phyloP scores from a whole-genome alignment of 1,139 yeast genomes.

The Blastobotrys elegans region DNA sequence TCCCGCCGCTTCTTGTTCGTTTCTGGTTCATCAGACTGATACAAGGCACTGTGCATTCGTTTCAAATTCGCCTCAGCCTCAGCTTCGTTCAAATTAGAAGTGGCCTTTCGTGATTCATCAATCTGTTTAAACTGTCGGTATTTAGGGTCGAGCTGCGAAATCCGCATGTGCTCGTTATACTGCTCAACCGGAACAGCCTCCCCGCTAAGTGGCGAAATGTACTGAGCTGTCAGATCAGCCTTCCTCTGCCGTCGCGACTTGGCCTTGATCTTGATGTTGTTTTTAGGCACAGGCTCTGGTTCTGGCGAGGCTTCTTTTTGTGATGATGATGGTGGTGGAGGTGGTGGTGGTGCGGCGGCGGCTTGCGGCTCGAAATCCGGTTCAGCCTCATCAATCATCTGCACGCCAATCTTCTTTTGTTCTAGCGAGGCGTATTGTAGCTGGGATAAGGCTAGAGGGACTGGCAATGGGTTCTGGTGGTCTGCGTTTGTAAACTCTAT shows the following conservation, averaged over 20 bases:
- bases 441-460: slow-evolving; percentile 57
- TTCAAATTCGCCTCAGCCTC: slow-evolving; percentile 76
- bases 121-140: slow-evolving; percentile 66
- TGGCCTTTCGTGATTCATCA: slow-evolving; percentile 53
- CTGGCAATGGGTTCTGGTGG: slow-evolving; percentile 52
- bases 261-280: slow-evolving; percentile 57
- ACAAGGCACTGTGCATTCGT: slow-evolving; percentile 26
- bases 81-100: slow-evolving; percentile 59
- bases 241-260: slow-evolving; percentile 65
- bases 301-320: not conserved
- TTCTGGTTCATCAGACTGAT: slow-evolving; percentile 16
- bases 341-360: slow-evolving; percentile 3
- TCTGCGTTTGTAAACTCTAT: slow-evolving; percentile 66
- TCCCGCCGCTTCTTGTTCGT: not conserved
- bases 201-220: slow-evolving; percentile 72
- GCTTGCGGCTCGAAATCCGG: slow-evolving; percentile 32
- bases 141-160: slow-evolving; percentile 72
- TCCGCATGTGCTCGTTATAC: slow-evolving; percentile 68
- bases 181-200: slow-evolving; percentile 63
- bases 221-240: slow-evolving; percentile 23
- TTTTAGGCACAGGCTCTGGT: not conserved
- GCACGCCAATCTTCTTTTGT: slow-evolving; percentile 36
- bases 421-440: slow-evolving; percentile 60
- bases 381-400: slow-evolving; percentile 37
- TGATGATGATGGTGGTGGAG: slow-evolving; percentile 8